Conservation (phyloP, 192 early-diverging fungal species). For the Coemansia sp. region DNA sequence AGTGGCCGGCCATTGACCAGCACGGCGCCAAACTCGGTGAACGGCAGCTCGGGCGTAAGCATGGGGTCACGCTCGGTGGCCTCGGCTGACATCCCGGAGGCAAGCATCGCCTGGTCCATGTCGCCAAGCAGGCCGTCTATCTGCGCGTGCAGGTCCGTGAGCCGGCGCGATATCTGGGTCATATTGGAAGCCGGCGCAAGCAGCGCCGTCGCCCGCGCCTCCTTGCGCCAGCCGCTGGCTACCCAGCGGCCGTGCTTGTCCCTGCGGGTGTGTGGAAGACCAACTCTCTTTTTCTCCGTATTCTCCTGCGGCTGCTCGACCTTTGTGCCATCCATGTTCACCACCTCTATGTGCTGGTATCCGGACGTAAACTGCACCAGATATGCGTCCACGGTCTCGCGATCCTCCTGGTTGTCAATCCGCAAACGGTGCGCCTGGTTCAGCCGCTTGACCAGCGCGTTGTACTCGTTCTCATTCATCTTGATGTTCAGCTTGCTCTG, state of each 20-base stretch:
- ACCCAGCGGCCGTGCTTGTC: conserved; percentile 72
- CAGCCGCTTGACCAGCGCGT: conserved; percentile 9
- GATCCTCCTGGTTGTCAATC: not conserved
- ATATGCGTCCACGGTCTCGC: conserved; percentile 7
- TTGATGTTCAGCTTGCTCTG: conserved; percentile 16
- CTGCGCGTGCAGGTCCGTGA: too few species aligned
- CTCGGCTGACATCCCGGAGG: not conserved
- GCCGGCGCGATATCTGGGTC: too few species aligned
- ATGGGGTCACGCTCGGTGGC: not conserved
- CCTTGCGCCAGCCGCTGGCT: conserved; percentile 77
- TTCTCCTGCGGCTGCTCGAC: conserved; percentile 1
- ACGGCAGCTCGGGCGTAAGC: conserved; percentile 1
- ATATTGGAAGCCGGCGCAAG: conserved; percentile 60
- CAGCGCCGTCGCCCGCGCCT: conserved; percentile 71
- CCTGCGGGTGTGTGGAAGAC: conserved; percentile 26
- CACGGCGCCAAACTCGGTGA: conserved; percentile 50
- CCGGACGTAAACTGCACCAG: conserved; percentile 28
- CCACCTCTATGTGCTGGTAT: conserved; percentile 16
- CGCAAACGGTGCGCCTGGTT: conserved; percentile 8
- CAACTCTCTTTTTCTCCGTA: conserved; percentile 16
- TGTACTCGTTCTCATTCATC: conserved; percentile 27
- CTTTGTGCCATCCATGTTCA: not conserved
- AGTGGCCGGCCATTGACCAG: conserved; percentile 76
- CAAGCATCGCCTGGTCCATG: not conserved
- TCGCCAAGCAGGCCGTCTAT: conserved; percentile 45